Evolutionary conservation across 257 asterid genomes (phyloP), one percentile per base, ranked within the genome.

Genomic region (Gardenia jasminoides): DNA sequence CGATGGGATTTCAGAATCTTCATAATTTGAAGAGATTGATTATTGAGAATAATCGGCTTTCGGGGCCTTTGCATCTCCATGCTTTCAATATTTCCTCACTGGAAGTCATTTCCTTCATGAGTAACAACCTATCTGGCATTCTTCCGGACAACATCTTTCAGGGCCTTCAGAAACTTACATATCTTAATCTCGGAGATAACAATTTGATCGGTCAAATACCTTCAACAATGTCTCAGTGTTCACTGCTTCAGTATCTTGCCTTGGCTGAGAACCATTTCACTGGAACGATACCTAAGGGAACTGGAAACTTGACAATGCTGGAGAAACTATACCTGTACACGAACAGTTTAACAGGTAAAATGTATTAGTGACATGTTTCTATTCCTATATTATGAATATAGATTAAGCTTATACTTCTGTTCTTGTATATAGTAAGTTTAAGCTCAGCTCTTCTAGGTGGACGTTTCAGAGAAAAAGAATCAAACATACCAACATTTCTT

Each of bases 1-100:
- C 76, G 7, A 30, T 22, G 6, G 75, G 48, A 22, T 24, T 73
- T 65, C 79, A 78, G 33, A 72, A 79, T 46, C 82, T 73, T 0
- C 16, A 50, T 5, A 65, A 65, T 1, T 65, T 79, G 58, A 65
- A 12, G 75, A 47, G 33, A 0, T 65, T 66, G 30, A 44, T 17
- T 69, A 13, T 74, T 24, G 76, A 47, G 31, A 7, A 15, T 2
- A 80, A 80, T 70, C 70, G 26, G 41, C 75, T 80, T 31, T 46
- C 80, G 0, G 77, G 77, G 30, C 28, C 48, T 15, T 3, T 73
- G 8, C 77, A 67, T 7, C 10, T 8, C 1, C 67, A 30, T 3
- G 31, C 48, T 50, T 73, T 73, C 48, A 73, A 73, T 28, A 52
- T 73, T 31, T 73, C 77, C 28, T 52, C 77, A 10, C 1, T 73